Percentiles rank a stretch among this genome's conserved stretches.
These are phyloP conservation scores for Xylaria grammica DNA, from an alignment of 495 filamentous ascomycete species.

Conservation along the genomic window DNA sequence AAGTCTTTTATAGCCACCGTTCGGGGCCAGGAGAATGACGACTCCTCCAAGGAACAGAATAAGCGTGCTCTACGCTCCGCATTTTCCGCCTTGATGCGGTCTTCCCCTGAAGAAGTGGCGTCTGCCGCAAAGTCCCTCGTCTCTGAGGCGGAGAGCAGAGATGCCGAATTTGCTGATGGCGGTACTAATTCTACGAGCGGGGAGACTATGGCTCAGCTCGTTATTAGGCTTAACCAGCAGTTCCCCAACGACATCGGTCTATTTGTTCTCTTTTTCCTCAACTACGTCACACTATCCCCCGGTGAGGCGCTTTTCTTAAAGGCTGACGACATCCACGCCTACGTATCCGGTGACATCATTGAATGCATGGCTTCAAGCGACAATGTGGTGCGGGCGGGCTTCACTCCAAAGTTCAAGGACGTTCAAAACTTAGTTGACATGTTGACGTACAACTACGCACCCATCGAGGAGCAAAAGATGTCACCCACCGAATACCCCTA, in stretches of 20 bases:
- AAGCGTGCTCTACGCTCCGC: conserved; percentile 77
- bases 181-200: conserved; percentile 66
- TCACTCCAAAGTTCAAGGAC: conserved; percentile 98
- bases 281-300: conserved; percentile 64
- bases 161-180: conserved; percentile 64
- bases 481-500: conserved; percentile 81
- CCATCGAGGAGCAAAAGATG: conserved; percentile 94
- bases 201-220: conserved; percentile 74
- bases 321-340: conserved; percentile 96
- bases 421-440: conserved; percentile 87
- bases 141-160: conserved; percentile 67
- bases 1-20: conserved; percentile 71
- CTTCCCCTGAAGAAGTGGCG: conserved; percentile 67
- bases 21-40: conserved; percentile 63
- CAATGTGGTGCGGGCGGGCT: conserved; percentile 95
- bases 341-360: conserved; percentile 94
- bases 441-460: conserved; percentile 93
- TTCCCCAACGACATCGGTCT: conserved; percentile 56
- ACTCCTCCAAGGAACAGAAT: conserved; percentile 63
- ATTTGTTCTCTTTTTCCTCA: conserved; percentile 59
- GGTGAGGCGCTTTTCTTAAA: conserved; percentile 96
- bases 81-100: conserved; percentile 82
- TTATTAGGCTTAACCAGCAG: conserved; percentile 70
- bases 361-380: conserved; percentile 99
- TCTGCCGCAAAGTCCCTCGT: conserved; percentile 70